Evolutionary conservation across 805 yeast genomes (phyloP), one percentile per base, ranked within the genome.

Genomic region (Yarrowia divulgata): DNA sequence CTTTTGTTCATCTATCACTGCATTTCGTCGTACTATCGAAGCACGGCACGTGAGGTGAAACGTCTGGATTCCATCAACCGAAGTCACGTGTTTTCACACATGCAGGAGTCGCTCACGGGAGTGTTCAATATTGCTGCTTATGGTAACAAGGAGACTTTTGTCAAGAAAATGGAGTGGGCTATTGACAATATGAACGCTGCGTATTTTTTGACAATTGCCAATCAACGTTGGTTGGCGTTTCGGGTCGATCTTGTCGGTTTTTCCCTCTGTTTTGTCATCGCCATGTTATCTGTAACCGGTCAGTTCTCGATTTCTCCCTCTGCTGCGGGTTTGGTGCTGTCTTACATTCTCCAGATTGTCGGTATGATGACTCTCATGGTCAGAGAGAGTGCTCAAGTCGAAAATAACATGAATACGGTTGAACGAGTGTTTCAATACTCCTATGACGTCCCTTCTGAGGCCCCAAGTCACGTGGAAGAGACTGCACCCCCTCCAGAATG

Each of bases 281-380:
- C 87, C 0, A 75, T 89, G 69, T 79, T 90, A 14, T 83, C 89
- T 74, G 88, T 87, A 1, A 82, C 83, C 58, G 80, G 86, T 67
- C 87, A 84, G 7, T 87, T 89, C 79, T 77, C 81, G 52, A 83
- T 90, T 69, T 79, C 81, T 71, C 85, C 91, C 0, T 82, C 91
- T 0, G 79, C 87, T 12, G 85, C 85, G 2, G 95, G 95, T 75
- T 82, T 90, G 77, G 77, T 90, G 66, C 77, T 90, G 58, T 83
- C 91, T 0, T 84, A 89, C 73, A 82, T 88, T 18, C 78, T 87
- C 67, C 82, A 81, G 66, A 79, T 87, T 64, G 81, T 87, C 19
- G 84, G 88, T 9, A 79, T 84, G 77, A 82, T 88, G 73, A 82
- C 93, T 69, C 93, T 98, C 97, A 82, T 92, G 73, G 81, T 89